Conservation (phyloP, 257 asterid genomes). For the Paulownia fortunei region DNA sequence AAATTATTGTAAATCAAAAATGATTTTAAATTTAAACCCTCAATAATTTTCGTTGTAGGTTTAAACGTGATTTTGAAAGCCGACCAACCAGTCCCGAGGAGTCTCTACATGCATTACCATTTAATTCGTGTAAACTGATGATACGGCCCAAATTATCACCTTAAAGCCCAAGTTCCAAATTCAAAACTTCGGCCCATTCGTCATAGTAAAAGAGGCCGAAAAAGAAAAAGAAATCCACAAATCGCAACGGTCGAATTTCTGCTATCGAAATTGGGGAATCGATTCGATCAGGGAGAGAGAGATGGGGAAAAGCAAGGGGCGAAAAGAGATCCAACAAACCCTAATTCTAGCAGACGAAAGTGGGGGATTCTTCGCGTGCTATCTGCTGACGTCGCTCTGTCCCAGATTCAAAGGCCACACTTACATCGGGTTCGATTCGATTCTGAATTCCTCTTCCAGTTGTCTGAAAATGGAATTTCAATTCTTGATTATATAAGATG, state of each 20-base stretch:
- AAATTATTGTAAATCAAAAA: too few relatives aligned
- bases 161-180: slow-evolving; percentile 1
- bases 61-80: too few relatives aligned
- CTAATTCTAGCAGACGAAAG: slow-evolving; percentile 29
- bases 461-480: not conserved
- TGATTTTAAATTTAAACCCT: too few relatives aligned
- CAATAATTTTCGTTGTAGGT: too few relatives aligned
- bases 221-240: not conserved
- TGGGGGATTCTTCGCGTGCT: slow-evolving; percentile 69
- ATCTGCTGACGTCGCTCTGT: slow-evolving; percentile 78
- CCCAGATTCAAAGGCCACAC: slow-evolving; percentile 92
- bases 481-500: not conserved
- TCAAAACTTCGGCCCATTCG: not conserved
- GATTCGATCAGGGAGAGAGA: slow-evolving; percentile 21
- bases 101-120: too few relatives aligned
- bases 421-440: slow-evolving; percentile 75
- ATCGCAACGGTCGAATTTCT: slow-evolving; percentile 62
- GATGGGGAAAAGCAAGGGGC: slow-evolving; percentile 57
- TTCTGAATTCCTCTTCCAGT: not conserved
- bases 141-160: not conserved
- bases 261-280: not conserved
- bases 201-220: not conserved
- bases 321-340: slow-evolving; percentile 33
- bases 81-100: too few relatives aligned
- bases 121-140: too few relatives aligned